Conservation (phyloP, 768 basidiomycete genomes). For the Amanita molliuscula region DNA sequence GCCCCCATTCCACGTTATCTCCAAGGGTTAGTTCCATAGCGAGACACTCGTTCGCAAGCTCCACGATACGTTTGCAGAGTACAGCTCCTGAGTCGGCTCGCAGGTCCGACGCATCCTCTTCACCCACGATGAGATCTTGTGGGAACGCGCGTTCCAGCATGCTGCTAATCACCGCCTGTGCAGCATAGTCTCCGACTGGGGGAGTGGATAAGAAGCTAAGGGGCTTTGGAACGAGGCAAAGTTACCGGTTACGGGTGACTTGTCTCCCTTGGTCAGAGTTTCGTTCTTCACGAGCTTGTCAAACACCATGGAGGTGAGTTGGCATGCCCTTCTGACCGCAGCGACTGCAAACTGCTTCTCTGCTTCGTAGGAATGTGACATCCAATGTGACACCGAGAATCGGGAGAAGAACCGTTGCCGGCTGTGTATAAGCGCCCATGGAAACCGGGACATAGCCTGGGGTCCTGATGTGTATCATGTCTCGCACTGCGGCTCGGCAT, state of each 20-base stretch:
- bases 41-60: slow-evolving; percentile 77
- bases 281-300: slow-evolving; percentile 77
- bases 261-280: slow-evolving; percentile 84
- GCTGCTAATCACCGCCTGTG: slow-evolving; percentile 84
- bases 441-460: too few relatives aligned
- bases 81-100: slow-evolving; percentile 32
- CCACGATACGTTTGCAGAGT: slow-evolving; percentile 58
- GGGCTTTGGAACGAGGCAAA: not conserved
- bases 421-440: slow-evolving; percentile 1
- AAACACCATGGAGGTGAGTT: slow-evolving; percentile 79
- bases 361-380: slow-evolving; percentile 43
- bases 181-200: slow-evolving; percentile 86
- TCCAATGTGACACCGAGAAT: slow-evolving; percentile 17
- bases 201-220: slow-evolving; percentile 8
- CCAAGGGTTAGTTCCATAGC: slow-evolving; percentile 39
- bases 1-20: slow-evolving; percentile 60
- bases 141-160: slow-evolving; percentile 77
- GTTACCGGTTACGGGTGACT: slow-evolving; percentile 80
- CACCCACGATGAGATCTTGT: slow-evolving; percentile 81
- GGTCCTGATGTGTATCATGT: too few relatives aligned
- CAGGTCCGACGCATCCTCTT: slow-evolving; percentile 84
- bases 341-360: slow-evolving; percentile 80
- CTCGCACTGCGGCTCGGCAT: too few relatives aligned
- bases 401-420: slow-evolving; percentile 10
- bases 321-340: slow-evolving; percentile 82